These are phyloP conservation scores for Lentinus brumalis DNA, from an alignment of 768 basidiomycete genomes.

Conservation along the genomic window DNA sequence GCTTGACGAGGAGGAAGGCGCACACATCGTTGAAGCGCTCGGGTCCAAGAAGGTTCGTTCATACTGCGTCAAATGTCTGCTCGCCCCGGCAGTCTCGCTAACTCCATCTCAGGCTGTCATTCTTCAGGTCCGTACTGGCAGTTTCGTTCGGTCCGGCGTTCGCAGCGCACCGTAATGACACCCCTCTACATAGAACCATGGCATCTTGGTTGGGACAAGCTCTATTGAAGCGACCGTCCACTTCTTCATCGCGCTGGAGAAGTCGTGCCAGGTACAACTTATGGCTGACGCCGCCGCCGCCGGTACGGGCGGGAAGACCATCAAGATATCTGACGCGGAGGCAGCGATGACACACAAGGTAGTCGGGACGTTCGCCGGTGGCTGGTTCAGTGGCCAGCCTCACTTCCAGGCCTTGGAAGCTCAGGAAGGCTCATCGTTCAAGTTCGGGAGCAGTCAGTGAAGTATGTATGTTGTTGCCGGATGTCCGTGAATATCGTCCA, in stretches of 20 bases:
- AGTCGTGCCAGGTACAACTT: conserved; percentile 30
- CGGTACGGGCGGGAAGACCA: conserved; percentile 16
- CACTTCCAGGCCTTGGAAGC: conserved; percentile 41
- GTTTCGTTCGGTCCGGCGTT: background rate
- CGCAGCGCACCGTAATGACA: background rate
- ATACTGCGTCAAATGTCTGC: background rate
- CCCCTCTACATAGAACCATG: conserved; percentile 7
- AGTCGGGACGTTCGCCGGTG: conserved; percentile 19
- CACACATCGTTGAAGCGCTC: conserved; percentile 32
- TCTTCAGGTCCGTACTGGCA: background rate
- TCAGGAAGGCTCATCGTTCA: conserved; percentile 32
- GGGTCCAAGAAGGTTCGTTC: conserved; percentile 28
- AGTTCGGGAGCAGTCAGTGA: background rate
- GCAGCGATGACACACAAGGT: conserved; percentile 9
- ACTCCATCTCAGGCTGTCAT: background rate
- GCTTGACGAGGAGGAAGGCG: conserved; percentile 33
- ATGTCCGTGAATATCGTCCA: too few relatives aligned
- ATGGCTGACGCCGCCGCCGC: conserved; percentile 27
- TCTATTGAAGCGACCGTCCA: conserved; percentile 18
- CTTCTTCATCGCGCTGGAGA: conserved; percentile 24
- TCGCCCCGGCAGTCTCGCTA: background rate
- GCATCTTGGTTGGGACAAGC: conserved; percentile 15
- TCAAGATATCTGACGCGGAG: conserved; percentile 26
- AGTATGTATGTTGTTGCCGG: background rate
- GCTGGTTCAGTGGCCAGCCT: conserved; percentile 40